Evolutionary conservation across 108 stramenopile genomes (phyloP).

Genomic region (Cyclotella kingstonii): DNA sequence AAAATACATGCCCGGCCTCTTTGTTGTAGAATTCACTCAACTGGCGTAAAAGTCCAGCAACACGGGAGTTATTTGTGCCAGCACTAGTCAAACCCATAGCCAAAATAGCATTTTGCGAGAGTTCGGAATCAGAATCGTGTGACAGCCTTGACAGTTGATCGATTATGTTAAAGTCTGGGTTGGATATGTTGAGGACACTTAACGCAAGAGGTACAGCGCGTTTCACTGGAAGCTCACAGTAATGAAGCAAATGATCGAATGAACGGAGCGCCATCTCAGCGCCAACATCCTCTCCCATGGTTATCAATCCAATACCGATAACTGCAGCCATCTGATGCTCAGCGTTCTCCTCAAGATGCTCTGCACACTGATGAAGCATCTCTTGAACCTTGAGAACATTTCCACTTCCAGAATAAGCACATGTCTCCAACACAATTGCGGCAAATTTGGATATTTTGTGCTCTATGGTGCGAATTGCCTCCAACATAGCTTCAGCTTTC

Average conservation of each 20-base stretch:
- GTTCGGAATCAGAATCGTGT: slow-evolving; percentile 94
- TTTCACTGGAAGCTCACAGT: slow-evolving; percentile 97
- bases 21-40: slow-evolving; percentile 96
- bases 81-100: slow-evolving; percentile 95
- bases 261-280: slow-evolving; percentile 96
- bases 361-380: slow-evolving; percentile 97
- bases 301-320: slow-evolving; percentile 93
- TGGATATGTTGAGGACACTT: slow-evolving; percentile 89
- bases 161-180: slow-evolving; percentile 96
- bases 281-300: slow-evolving; percentile 98
- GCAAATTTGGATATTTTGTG: slow-evolving; percentile 95
- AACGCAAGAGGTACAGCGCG: slow-evolving; percentile 96
- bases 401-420: slow-evolving; percentile 97
- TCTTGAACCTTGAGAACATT: slow-evolving; percentile 97
- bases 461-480: slow-evolving; percentile 94
- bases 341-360: slow-evolving; percentile 93
- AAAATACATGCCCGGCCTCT: slow-evolving; percentile 94
- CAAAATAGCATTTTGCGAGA: slow-evolving; percentile 94
- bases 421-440: slow-evolving; percentile 88
- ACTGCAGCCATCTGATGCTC: slow-evolving; percentile 96
- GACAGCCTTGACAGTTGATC: slow-evolving; percentile 97
- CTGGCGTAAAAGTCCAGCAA: slow-evolving; percentile 96
- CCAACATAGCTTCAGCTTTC: slow-evolving; percentile 96
- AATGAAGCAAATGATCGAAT: slow-evolving; percentile 99
- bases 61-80: slow-evolving; percentile 98